Evolutionary conservation across 768 basidiomycete genomes (phyloP).

Genomic region (Rhizopogon rudus): DNA sequence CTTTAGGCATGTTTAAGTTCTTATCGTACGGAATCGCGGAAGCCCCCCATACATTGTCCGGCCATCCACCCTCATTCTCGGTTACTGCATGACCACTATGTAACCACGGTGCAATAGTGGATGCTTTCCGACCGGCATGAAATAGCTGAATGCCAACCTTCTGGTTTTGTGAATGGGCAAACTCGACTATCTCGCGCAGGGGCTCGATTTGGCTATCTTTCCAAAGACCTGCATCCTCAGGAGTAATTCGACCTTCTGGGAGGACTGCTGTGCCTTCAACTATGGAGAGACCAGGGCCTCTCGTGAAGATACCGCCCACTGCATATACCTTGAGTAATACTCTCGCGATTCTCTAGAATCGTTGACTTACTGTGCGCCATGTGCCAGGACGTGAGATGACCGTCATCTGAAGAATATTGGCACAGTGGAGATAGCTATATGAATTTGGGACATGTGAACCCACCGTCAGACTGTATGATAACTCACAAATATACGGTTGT

Average conservation of each 20-base stretch:
- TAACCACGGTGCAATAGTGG: slow-evolving; percentile 67
- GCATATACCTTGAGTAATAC: neutral
- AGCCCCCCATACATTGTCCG: slow-evolving; percentile 57
- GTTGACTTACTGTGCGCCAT: slow-evolving; percentile 55
- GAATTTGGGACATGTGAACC: neutral
- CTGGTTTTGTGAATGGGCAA: slow-evolving; percentile 64
- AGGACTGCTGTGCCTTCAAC: slow-evolving; percentile 74
- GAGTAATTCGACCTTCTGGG: slow-evolving; percentile 73
- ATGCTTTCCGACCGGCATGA: slow-evolving; percentile 71
- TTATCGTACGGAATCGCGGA: slow-evolving; percentile 51
- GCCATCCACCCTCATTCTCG: slow-evolving; percentile 51
- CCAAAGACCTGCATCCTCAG: slow-evolving; percentile 76
- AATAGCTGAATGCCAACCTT: slow-evolving; percentile 76
- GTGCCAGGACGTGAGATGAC: slow-evolving; percentile 81
- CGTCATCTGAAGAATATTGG: slow-evolving; percentile 70
- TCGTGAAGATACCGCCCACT: slow-evolving; percentile 53
- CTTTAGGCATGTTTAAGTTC: slow-evolving; percentile 51
- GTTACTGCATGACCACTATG: slow-evolving; percentile 31
- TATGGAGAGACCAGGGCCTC: slow-evolving; percentile 66
- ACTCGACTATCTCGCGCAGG: slow-evolving; percentile 66
- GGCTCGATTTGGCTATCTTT: slow-evolving; percentile 68
- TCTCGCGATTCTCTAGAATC: neutral
- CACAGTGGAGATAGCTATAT: slow-evolving; percentile 67
- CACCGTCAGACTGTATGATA: slow-evolving; percentile 9
- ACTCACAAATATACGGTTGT: slow-evolving; percentile 72